These are phyloP conservation scores for Solanum pennellii DNA, from an alignment of 257 asterid genomes.

Conservation along the genomic window DNA sequence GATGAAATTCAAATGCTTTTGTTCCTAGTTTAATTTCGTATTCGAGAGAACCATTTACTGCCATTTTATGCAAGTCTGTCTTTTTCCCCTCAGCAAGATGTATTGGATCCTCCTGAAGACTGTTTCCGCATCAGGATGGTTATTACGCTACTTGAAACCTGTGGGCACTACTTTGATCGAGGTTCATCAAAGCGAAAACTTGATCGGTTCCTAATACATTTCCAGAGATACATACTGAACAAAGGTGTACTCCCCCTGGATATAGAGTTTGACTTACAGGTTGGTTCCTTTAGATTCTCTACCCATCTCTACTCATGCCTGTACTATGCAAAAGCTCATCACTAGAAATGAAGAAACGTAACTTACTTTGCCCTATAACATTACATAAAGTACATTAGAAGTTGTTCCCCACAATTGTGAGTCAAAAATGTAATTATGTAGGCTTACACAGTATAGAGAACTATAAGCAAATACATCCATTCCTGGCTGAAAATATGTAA, in stretches of 20 bases:
- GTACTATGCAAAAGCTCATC: background rate
- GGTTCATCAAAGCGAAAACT: conserved; percentile 98
- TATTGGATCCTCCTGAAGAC: conserved; percentile 93
- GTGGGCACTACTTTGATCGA: conserved; percentile 97
- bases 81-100: conserved; percentile 52
- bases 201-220: conserved; percentile 86
- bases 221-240: conserved; percentile 81
- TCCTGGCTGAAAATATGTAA: background rate
- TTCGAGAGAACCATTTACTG: background rate
- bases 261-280: conserved; percentile 98
- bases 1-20: background rate
- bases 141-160: conserved; percentile 85
- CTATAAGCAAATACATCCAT: background rate
- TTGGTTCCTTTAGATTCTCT: conserved; percentile 9
- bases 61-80: conserved; percentile 52
- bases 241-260: conserved; percentile 88
- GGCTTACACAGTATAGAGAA: background rate
- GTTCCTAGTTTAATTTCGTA: background rate
- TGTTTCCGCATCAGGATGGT: conserved; percentile 95
- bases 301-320: background rate
- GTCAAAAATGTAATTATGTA: background rate
- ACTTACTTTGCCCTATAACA: background rate
- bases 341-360: background rate
- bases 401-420: background rate
- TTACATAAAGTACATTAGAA: background rate